Evolutionary conservation across 495 filamentous ascomycete species (phyloP).

Genomic region (Penicillium subrubescens): DNA sequence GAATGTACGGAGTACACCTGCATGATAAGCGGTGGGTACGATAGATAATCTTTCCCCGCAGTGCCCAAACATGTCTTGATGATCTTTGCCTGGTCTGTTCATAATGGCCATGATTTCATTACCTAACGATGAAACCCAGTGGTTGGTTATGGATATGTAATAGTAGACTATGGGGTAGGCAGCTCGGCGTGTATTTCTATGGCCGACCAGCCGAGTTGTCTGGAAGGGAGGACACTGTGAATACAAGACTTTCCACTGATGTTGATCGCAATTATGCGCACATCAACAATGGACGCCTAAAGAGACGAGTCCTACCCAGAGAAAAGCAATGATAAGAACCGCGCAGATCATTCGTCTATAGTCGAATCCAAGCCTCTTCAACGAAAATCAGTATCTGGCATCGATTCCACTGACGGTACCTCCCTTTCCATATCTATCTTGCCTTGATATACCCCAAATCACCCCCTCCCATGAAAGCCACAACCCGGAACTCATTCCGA

Average conservation of each 20-base stretch:
- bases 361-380: background rate
- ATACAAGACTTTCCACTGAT: background rate
- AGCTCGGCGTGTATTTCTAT: background rate
- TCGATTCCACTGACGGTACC: background rate
- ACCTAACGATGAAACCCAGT: background rate
- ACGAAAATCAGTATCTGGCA: background rate
- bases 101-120: background rate
- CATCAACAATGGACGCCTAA: too few relatives aligned
- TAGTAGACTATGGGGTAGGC: background rate
- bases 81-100: background rate
- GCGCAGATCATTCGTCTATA: background rate
- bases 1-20: slow-evolving; percentile 10
- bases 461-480: background rate
- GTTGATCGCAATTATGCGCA: too few relatives aligned
- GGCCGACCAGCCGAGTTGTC: background rate
- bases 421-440: background rate
- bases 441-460: background rate
- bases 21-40: slow-evolving; percentile 11
- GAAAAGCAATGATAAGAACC: background rate
- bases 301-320: background rate
- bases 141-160: background rate
- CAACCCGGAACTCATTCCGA: slow-evolving; percentile 1
- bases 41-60: slow-evolving; percentile 12
- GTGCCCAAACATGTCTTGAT: background rate
- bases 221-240: background rate